phyloP scores from a whole-genome alignment of 352 stramenopile genomes.

The Phytophthora brassicae region DNA sequence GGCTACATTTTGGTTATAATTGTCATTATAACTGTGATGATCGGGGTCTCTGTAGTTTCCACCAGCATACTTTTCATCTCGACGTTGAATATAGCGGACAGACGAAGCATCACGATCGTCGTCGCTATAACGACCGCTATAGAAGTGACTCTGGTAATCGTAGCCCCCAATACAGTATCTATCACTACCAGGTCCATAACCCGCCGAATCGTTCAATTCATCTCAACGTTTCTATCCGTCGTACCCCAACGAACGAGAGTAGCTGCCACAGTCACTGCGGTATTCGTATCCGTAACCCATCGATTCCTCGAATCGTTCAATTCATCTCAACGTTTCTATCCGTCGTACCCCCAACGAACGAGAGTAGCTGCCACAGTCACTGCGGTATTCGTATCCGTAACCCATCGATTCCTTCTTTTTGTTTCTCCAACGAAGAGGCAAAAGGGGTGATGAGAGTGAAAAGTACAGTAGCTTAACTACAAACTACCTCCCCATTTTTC shows the following conservation, averaged over 20 bases:
- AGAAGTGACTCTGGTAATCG: constrained; percentile 10
- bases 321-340: constrained; percentile 1
- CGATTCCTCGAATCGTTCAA: too few species aligned
- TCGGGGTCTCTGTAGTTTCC: not conserved
- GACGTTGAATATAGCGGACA: not conserved
- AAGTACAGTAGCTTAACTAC: too few species aligned
- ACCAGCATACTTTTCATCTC: too few species aligned
- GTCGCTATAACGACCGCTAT: not conserved
- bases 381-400: constrained; percentile 13
- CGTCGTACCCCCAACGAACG: constrained; percentile 6
- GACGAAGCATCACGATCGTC: not conserved
- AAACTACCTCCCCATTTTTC: too few species aligned
- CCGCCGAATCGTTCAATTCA: too few species aligned
- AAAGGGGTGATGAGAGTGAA: too few species aligned
- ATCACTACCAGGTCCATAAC: not conserved
- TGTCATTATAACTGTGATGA: not conserved
- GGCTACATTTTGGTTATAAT: not conserved
- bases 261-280: not conserved
- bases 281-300: constrained; percentile 20
- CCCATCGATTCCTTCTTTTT: too few species aligned
- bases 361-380: not conserved
- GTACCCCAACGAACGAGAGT: constrained; percentile 8
- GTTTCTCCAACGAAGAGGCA: too few species aligned
- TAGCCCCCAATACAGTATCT: constrained; percentile 7
- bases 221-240: not conserved